Percentiles rank a stretch among this genome's conserved stretches.
Conservation (phyloP, 2,329 filamentous ascomycete genomes). For the Metarhizium guizhouense region DNA sequence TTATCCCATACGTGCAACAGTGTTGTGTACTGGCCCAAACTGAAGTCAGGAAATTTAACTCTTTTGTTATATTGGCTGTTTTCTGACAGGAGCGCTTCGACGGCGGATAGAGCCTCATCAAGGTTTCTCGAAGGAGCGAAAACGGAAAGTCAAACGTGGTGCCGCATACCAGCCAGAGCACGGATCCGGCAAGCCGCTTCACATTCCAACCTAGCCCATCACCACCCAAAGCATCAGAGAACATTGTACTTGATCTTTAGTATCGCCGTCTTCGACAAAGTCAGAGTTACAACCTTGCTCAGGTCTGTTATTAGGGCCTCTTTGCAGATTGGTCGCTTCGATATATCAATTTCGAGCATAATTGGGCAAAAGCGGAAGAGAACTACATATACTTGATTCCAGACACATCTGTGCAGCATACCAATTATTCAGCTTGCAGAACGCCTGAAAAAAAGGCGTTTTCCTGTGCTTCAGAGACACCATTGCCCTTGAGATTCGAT, state of each 20-base stretch:
- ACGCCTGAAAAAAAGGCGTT: not conserved
- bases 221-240: constrained; percentile 2
- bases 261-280: constrained; percentile 4
- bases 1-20: not conserved
- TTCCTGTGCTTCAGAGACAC: not conserved
- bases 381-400: constrained; percentile 5
- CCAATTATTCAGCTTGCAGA: not conserved
- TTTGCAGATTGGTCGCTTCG: not conserved
- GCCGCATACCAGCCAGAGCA: constrained; percentile 5
- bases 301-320: no score
- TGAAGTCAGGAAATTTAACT: not conserved
- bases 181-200: constrained; percentile 6
- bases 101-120: not conserved
- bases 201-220: constrained; percentile 3
- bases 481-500: not conserved
- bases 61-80: not conserved
- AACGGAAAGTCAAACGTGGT: constrained; percentile 3
- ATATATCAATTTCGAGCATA: not conserved
- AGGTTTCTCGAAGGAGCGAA: constrained; percentile 3
- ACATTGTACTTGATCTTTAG: not conserved
- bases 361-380: not conserved
- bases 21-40: not conserved
- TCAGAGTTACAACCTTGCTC: not conserved
- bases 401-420: not conserved
- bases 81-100: not conserved